A percentile compares a stretch with the other conserved stretches of the same genome.
phyloP scores from a whole-genome alignment of 139 green algal species.

The Chlamydomonas incerta region DNA sequence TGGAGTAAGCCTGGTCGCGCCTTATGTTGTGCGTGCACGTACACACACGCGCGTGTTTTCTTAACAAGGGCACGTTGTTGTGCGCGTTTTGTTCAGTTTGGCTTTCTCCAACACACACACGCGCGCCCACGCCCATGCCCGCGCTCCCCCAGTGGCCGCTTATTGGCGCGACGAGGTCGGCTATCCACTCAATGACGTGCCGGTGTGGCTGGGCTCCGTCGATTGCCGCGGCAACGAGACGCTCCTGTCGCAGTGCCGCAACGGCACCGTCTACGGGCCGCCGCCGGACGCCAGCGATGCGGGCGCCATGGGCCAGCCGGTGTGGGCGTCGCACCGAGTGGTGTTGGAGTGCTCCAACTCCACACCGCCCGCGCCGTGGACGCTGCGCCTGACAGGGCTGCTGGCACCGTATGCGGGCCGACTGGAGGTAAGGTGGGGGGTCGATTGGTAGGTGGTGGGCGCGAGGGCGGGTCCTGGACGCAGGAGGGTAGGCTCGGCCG shows the following conservation, averaged over 20 bases:
- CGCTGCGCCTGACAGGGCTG: background rate
- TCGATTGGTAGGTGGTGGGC: background rate
- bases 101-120: too few species aligned
- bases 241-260: background rate
- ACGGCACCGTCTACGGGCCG: background rate
- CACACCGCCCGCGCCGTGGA: background rate
- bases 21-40: too few species aligned
- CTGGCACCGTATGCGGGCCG: background rate
- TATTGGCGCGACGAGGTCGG: too few species aligned
- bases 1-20: too few species aligned
- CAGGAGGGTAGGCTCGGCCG: too few species aligned
- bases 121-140: too few species aligned
- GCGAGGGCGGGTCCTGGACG: too few species aligned
- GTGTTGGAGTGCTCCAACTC: background rate
- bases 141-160: too few species aligned
- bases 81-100: too few species aligned
- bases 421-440: background rate
- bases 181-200: background rate
- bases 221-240: constrained; percentile 9
- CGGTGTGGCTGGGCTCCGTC: background rate
- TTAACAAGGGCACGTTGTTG: too few species aligned
- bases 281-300: background rate
- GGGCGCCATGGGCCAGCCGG: background rate
- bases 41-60: too few species aligned
- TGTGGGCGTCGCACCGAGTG: background rate